Evolutionary conservation across 768 basidiomycete species (phyloP), one percentile per base, ranked within the genome.

Genomic region (Holtermanniella nyarrowii): DNA sequence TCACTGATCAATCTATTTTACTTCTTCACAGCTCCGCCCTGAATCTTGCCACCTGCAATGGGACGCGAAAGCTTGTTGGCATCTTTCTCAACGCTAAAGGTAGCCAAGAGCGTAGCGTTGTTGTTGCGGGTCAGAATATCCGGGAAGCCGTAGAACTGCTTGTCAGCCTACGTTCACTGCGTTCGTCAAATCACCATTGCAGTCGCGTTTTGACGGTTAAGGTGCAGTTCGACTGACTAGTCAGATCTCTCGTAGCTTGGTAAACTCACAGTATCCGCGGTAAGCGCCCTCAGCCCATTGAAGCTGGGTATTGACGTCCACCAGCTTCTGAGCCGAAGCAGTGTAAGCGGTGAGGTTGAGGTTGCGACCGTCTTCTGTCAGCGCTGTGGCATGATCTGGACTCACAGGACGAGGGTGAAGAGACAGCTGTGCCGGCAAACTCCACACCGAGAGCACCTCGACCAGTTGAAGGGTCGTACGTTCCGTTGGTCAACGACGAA

Each of bases 231-330:
- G 69, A 79, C 53, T 58, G 25, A 40, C 12, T 20, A 26, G 26
- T 22, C 18, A 50, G 27, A 3, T 41, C 12, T 13, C 23, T 24
- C 3, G 5, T 12, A 4, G 23, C 26, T 41, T 22, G 14, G 20
- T n/a, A 31, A 26, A 26, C 57, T 48, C 44, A 58, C 57, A 80
- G 69, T 81, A 82, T 1, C 80, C 80, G 26, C 80, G 68, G 69
- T 73, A 79, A 5, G 77, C 79, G 5, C 76, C 79, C 66, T 81
- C 80, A 52, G 77, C 78, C 80, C 78, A 82, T 58, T 81, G 80
- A 37, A 82, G 64, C 55, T 80, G 77, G 1, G 72, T 55, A 67
- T 79, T 80, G 43, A 50, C 53, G 21, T 39, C 16, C 61, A 79
- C 75, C 24, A 76, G 63, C 13, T 53, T 44, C 14, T 59, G 54